These are phyloP conservation scores for Penicillium janthinellum DNA, from an alignment of 2,329 filamentous ascomycete genomes.

Conservation along the genomic window DNA sequence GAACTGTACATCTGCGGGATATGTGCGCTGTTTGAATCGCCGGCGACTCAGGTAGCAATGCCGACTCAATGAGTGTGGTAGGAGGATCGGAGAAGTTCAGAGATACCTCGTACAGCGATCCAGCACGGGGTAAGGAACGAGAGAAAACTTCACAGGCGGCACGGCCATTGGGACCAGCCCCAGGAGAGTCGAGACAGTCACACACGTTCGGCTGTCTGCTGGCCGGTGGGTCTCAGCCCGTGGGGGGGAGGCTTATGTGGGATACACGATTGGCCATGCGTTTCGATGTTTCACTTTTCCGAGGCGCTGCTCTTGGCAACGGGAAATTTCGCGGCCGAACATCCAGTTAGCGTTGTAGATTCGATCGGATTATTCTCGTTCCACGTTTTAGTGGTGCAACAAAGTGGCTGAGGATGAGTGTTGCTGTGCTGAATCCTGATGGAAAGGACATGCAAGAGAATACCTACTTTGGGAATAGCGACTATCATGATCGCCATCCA, in stretches of 20 bases:
- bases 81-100: background rate
- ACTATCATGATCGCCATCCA: too few relatives aligned
- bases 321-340: background rate
- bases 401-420: background rate
- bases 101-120: background rate
- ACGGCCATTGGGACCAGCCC: background rate
- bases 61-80: background rate
- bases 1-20: background rate
- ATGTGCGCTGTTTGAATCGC: background rate
- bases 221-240: background rate
- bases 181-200: background rate
- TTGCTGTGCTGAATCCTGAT: background rate
- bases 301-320: background rate
- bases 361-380: background rate
- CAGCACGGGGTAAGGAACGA: background rate
- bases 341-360: background rate
- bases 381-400: background rate
- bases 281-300: background rate
- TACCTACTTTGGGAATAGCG: background rate
- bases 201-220: background rate
- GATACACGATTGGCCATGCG: background rate
- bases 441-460: background rate
- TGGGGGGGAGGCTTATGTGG: background rate
- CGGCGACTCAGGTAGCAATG: conserved; percentile 1
- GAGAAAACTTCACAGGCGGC: background rate